Base-by-base conservation (phyloP, 495 filamentous ascomycete species). In the Neurospora sp. region DNA sequence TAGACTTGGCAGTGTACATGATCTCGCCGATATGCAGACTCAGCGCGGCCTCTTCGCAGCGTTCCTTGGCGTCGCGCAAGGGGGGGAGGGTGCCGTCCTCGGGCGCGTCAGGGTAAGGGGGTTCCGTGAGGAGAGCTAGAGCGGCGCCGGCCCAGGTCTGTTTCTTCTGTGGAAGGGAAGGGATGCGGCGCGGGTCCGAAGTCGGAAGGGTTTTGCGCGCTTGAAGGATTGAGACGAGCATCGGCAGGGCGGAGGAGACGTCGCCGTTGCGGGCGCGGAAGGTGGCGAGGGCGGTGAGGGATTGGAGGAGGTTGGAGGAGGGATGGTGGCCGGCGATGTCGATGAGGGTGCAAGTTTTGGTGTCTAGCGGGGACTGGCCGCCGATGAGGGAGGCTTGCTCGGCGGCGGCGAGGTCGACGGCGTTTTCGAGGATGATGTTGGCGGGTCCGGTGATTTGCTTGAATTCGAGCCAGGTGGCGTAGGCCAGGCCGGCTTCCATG, bases 21-120 rank as follows among this genome's bases (percentile, higher is more conserved):
- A 98, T 94, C 83, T 99, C 96, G 71, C 95, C 96, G 72, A 99
- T 94, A 81, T 97, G 93, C 22, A 91, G 87, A 89, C 94, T 92
- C 4, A 97, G 82, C 7, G 87, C 92, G 4, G 93, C 94, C 79
- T 97, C 93, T 69, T 93, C 91, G 85, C 96, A 97, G 39, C 86
- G 81, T 70, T 91, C 89, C 37, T 83, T 82, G 0, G 86, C 72
- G 40, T 87, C 86, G 41, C 91, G 90, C 4, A 84, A 70, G 0
- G 93, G 89, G 0, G 91, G 86, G 18, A 86, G 80, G 65, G 91
- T 86, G 39, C 93, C 94, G 38, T 91, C 88, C 9, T 86, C 82
- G 0, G 88, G 89, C 0, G 90, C 86, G 0, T 87, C 78, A 0
- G 94, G 93, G 78, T 91, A 95, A 59, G 85, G 80, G 0, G 85